Evolutionary conservation across 495 filamentous ascomycete species (phyloP), one percentile per base, ranked within the genome.

Genomic region (Daldinia loculata): DNA sequence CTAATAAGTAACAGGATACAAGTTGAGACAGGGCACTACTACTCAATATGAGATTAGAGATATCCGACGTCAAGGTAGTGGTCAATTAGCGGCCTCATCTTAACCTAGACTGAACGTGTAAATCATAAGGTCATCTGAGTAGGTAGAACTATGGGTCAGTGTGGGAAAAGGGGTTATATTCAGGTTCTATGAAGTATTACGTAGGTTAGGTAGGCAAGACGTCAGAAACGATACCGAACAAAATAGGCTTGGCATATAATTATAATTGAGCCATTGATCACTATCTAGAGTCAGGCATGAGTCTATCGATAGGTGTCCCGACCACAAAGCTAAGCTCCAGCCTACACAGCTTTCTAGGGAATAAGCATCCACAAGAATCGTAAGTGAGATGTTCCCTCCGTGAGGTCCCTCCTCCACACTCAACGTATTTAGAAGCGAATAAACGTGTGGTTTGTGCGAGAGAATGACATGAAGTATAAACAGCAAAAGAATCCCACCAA

Each of bases 401-500:
- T 38, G 19, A 70, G 51, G 43, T n/a, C n/a, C 14, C 41, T 38
- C 68, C 67, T 74, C 71, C 68, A 74, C 74, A 70, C 73, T 53
- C 72, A 70, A 70, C 67, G 71, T 63, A 67, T 62, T 74, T 66
- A 64, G 62, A 68, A 74, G 52, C 43, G 70, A 62, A 69, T 66
- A 69, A 53, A 71, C 63, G 61, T 61, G 63, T 61, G 65, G 63
- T 68, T 53, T 60, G 72, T 55, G 27, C 50, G 61, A 76, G 70
- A 68, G 75, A 76, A 67, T 66, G 75, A 77, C 70, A 34, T 59
- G 75, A 77, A 77, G 63, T 74, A 77, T 72, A 74, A 72, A 74
- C 67, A 70, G 64, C 56, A 64, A 75, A 68, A 68, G 66, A 61
- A 70, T 59, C 67, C 73, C 70, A 61, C 56, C 17, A 22, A 58